Percentiles rank a stretch among this genome's conserved stretches.
Conservation (phyloP, 345 rosid genomes). For the Aquilaria yunnanensis region DNA sequence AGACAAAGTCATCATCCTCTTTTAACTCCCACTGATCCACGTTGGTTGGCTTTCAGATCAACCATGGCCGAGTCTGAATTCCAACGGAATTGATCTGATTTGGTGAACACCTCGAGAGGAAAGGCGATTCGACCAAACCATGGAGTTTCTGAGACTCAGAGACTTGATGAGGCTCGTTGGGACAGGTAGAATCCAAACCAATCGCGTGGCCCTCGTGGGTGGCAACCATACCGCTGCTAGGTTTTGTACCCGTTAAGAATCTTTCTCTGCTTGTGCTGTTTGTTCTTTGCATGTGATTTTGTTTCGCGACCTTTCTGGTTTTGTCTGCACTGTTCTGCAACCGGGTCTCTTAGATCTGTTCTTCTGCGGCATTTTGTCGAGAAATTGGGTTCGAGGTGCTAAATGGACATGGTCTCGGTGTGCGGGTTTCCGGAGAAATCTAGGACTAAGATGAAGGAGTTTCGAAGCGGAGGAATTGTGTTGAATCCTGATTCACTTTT, state of each 20-base stretch:
- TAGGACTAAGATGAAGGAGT: slow-evolving; percentile 9
- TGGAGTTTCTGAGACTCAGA: slow-evolving; percentile 39
- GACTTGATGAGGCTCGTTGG: slow-evolving; percentile 28
- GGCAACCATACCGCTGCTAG: slow-evolving; percentile 62
- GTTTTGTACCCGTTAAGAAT: slow-evolving; percentile 48
- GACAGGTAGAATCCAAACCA: slow-evolving; percentile 30
- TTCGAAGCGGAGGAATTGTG: slow-evolving; percentile 12
- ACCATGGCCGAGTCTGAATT: too few species aligned
- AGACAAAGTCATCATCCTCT: too few species aligned
- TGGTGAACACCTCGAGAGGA: neutral
- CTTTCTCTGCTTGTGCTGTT: slow-evolving; percentile 1
- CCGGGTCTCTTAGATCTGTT: slow-evolving; percentile 16
- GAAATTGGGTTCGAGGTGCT: neutral
- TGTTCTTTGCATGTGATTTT: slow-evolving; percentile 9
- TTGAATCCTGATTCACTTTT: slow-evolving; percentile 20
- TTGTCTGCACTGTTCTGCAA: neutral
- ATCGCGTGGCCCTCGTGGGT: slow-evolving; percentile 50
- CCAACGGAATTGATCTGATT: too few species aligned
- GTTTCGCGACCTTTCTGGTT: slow-evolving; percentile 2
- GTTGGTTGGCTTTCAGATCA: too few species aligned
- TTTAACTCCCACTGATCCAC: too few species aligned
- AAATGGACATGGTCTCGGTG: neutral
- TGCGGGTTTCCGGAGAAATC: neutral
- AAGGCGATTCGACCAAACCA: slow-evolving; percentile 4
- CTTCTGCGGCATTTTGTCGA: slow-evolving; percentile 1